A percentile compares a stretch with the other conserved stretches of the same genome.
Conservation (phyloP, 257 asterid species). For the Penstemon davidsonii region DNA sequence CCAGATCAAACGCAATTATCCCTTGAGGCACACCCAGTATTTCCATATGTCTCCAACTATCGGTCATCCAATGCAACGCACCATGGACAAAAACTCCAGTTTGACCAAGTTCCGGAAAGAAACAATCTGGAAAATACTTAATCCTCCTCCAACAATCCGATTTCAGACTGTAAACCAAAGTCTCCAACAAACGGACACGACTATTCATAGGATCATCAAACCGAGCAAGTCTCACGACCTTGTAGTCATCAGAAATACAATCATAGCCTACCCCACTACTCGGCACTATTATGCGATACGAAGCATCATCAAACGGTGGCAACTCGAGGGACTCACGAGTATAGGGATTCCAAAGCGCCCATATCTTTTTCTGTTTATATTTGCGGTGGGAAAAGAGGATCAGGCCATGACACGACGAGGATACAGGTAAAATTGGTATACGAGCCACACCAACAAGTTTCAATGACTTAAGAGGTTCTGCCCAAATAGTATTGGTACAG, state of each 20-base stretch:
- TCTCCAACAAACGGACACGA: not conserved
- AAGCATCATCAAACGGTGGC: not conserved
- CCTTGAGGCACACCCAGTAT: too few relatives aligned
- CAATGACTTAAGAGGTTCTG: not conserved
- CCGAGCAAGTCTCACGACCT: slow-evolving; percentile 7
- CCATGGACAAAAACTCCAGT: too few relatives aligned
- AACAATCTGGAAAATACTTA: not conserved
- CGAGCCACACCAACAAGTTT: not conserved
- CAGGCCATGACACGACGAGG: slow-evolving; percentile 24
- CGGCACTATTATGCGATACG: not conserved
- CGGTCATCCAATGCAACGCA: too few relatives aligned
- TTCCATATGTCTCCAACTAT: too few relatives aligned
- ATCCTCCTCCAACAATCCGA: slow-evolving; percentile 15
- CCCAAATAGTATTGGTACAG: not conserved
- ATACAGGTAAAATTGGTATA: not conserved
- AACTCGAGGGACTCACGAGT: slow-evolving; percentile 17
- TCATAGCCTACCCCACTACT: slow-evolving; percentile 21
- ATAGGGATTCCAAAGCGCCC: slow-evolving; percentile 33
- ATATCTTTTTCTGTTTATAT: not conserved
- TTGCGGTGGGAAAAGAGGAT: slow-evolving; percentile 11
- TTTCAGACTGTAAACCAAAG: slow-evolving; percentile 14
- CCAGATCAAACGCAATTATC: too few relatives aligned
- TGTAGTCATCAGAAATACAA: slow-evolving; percentile 11
- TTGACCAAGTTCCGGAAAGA: too few relatives aligned
- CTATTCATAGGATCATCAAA: too few relatives aligned